Base-by-base conservation (phyloP, 495 filamentous ascomycete species). In the Penicillium simplicissimum region DNA sequence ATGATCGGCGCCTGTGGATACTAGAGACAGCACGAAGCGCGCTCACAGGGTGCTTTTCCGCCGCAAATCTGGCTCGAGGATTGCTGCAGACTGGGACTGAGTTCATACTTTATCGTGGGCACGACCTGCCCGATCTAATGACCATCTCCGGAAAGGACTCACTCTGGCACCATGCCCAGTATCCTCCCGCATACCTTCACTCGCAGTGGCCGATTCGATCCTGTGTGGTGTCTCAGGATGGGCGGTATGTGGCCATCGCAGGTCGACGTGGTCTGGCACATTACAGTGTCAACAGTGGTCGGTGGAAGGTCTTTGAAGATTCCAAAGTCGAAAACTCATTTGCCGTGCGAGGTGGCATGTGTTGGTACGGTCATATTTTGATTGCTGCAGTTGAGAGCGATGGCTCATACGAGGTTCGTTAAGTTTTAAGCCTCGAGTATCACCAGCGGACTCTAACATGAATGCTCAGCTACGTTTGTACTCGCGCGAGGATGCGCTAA, bases 331-430 rank as follows among this genome's bases (percentile, higher is more conserved):
- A 97, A 68, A 92, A 95, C 63, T 89, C 91, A 38, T 98, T 99
- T 69, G 84, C 90, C 25, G 91, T 99, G 23, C 81, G 93, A 61
- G 96, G 96, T 23, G 96, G 96, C 0, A 96, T 99, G 92, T 97
- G 93, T 67, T 99, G 96, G 96, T 91, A 93, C 67, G 93, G 96
- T 57, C 96, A 99, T 73, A 90, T 98, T 23, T 76, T 99, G 17
- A 90, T 99, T 59, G 92, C 92, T 43, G 92, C 94, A n/a, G 88
- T 96, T 34, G 96, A 98, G 71, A 85, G 87, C 49, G 89, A 91
- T 63, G 86, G 87, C 60, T 86, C 87, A 19, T 92, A 93, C 69
- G 90, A 97, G 82, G 87, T 88, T 71, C 62, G 68, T 68, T 21
- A 52, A 21, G 8, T 45, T 43, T 28, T 11, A 14, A 40, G 19